Conservation (phyloP, 768 basidiomycete species). For the Suillus ampliporus region DNA sequence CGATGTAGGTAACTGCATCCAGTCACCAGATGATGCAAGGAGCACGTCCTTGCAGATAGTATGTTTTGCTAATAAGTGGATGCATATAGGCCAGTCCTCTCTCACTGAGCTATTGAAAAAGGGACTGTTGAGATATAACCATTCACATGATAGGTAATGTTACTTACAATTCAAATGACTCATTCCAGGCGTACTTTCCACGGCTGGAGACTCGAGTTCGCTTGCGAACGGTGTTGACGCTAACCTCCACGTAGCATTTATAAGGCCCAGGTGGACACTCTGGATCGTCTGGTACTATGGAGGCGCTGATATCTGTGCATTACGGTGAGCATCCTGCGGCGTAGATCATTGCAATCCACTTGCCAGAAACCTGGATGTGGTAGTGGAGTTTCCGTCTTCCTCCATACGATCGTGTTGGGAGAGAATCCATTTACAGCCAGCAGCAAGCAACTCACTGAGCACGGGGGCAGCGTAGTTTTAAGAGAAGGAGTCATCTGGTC, state of each 20-base stretch:
- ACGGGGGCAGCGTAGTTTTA: neutral
- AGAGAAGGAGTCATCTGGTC: neutral
- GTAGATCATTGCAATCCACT: neutral
- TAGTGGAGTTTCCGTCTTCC: neutral
- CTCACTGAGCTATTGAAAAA: slow-evolving; percentile 1
- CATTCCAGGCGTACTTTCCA: slow-evolving; percentile 5
- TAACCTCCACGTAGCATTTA: slow-evolving; percentile 4
- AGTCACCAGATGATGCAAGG: slow-evolving; percentile 5
- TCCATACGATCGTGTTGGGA: neutral
- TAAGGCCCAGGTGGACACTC: neutral
- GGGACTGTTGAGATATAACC: neutral
- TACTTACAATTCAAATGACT: slow-evolving; percentile 8
- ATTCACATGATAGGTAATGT: neutral
- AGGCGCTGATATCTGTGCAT: neutral
- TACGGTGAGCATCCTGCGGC: neutral
- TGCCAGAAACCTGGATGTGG: neutral
- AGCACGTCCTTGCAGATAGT: slow-evolving; percentile 2
- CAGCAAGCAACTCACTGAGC: neutral
- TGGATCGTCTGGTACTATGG: neutral
- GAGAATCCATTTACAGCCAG: neutral
- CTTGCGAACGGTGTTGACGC: neutral
- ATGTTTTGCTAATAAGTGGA: slow-evolving; percentile 1
- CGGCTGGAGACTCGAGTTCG: neutral
- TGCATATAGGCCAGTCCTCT: slow-evolving; percentile 8
- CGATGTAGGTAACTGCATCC: slow-evolving; percentile 3